Conservation (phyloP, 2,329 filamentous ascomycete species). For the Hypocrella siamensis region DNA sequence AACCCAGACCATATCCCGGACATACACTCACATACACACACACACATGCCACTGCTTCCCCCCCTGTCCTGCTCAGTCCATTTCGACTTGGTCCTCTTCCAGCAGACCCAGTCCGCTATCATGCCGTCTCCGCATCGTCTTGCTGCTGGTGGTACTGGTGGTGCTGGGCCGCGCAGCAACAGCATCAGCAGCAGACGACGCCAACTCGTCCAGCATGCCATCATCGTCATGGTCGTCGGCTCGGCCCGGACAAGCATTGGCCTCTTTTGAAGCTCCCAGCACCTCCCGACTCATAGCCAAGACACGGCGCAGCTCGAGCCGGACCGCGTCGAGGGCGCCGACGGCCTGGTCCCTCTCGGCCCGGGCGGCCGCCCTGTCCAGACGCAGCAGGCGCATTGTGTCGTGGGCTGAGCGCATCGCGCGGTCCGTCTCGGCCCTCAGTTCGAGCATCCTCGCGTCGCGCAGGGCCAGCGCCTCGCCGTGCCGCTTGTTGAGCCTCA, state of each 20-base stretch:
- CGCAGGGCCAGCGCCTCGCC: constrained; percentile 31
- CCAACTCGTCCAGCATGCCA: constrained; percentile 1
- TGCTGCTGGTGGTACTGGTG: constrained; percentile 16
- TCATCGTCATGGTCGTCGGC: background rate
- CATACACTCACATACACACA: background rate
- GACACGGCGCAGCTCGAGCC: constrained; percentile 32
- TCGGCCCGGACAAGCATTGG: background rate
- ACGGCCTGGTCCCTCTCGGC: constrained; percentile 20
- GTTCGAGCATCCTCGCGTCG: constrained; percentile 32
- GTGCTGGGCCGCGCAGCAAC: constrained; percentile 6
- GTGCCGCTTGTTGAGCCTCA: constrained; percentile 22
- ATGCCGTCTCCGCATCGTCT: constrained; percentile 27
- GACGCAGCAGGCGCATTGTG: constrained; percentile 25
- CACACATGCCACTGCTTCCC: background rate
- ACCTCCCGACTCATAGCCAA: constrained; percentile 23
- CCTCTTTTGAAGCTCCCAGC: background rate
- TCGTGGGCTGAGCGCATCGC: constrained; percentile 30
- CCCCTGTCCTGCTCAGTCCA: background rate
- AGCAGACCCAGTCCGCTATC: constrained; percentile 41
- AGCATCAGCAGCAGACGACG: constrained; percentile 5
- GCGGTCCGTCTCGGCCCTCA: constrained; percentile 31
- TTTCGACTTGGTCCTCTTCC: constrained; percentile 33
- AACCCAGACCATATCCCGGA: background rate
- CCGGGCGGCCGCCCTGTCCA: constrained; percentile 27
- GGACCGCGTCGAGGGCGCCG: constrained; percentile 31